phyloP scores from a whole-genome alignment of 1,139 yeast species.

The Sugiyamaella xylanicola region DNA sequence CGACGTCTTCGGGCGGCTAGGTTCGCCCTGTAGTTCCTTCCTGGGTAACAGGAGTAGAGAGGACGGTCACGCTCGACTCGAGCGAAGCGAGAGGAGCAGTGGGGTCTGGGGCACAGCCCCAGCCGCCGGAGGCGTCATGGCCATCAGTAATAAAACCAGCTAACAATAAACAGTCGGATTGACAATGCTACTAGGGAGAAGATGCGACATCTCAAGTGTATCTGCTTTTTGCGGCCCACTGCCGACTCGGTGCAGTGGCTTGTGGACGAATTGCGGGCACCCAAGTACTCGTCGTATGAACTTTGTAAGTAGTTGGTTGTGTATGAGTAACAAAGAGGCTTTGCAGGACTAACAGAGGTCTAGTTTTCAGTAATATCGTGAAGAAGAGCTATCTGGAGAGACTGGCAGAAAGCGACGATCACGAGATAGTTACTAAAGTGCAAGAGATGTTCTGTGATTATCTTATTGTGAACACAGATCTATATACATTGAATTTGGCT shows the following conservation, averaged over 20 bases:
- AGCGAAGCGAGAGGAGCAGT: neutral
- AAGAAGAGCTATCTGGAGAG: constrained; percentile 77
- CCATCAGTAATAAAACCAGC: neutral
- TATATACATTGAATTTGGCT: constrained; percentile 54
- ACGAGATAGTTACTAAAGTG: constrained; percentile 73
- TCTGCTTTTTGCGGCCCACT: constrained; percentile 77
- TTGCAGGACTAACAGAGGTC: constrained; percentile 16
- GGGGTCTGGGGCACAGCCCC: neutral
- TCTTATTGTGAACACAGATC: constrained; percentile 66
- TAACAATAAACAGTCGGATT: constrained; percentile 42
- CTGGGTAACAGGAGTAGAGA: no score
- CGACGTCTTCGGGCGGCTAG: neutral
- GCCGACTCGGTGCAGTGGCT: constrained; percentile 62
- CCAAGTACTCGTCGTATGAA: constrained; percentile 78
- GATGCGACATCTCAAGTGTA: constrained; percentile 81
- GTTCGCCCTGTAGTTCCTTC: no score
- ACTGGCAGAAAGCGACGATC: constrained; percentile 86
- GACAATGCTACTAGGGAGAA: constrained; percentile 67
- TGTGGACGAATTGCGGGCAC: constrained; percentile 67
- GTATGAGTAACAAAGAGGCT: no score
- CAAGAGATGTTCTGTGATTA: constrained; percentile 87
- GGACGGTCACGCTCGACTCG: neutral
- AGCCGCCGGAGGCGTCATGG: constrained; percentile 1
- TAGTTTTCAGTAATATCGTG: constrained; percentile 66
- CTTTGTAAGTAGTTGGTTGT: constrained; percentile 50